These are phyloP conservation scores for Eucalyptus erythrocorys DNA, from an alignment of 345 rosid genomes.

Conservation along the genomic window DNA sequence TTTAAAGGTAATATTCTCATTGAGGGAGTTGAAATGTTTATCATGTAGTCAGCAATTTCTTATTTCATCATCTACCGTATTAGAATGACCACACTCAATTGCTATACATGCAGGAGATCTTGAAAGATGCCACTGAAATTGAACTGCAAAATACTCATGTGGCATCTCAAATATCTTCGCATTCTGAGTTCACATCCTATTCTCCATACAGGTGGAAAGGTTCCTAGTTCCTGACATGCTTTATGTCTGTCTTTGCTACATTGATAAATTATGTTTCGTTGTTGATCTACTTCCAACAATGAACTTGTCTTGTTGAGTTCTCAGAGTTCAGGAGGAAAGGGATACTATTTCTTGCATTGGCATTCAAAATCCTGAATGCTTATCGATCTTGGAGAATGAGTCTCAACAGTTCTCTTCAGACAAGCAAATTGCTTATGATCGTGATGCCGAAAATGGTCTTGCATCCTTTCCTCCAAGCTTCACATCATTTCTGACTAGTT, in stretches of 20 bases:
- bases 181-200: conserved; percentile 28
- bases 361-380: not conserved
- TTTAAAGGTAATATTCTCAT: conserved; percentile 36
- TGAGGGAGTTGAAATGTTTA: not conserved
- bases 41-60: not conserved
- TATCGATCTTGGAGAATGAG: conserved; percentile 3
- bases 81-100: not conserved
- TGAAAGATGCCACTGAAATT: conserved; percentile 14
- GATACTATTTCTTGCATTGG: not conserved
- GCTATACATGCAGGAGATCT: conserved; percentile 22
- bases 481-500: conserved; percentile 48
- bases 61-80: not conserved
- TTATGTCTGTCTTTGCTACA: not conserved
- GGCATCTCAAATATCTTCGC: conserved; percentile 33
- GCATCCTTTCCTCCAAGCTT: conserved; percentile 68
- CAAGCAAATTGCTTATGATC: conserved; percentile 9
- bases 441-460: conserved; percentile 5
- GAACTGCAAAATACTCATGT: conserved; percentile 17
- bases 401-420: conserved; percentile 18
- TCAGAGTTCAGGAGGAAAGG: conserved; percentile 5
- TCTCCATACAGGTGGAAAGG: conserved; percentile 24
- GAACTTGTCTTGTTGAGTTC: not conserved
- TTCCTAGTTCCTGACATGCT: not conserved
- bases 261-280: not conserved
- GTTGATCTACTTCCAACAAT: not conserved